Evolutionary conservation across 2,329 filamentous ascomycete species (phyloP).

Genomic region (Hypoxylon sp.): DNA sequence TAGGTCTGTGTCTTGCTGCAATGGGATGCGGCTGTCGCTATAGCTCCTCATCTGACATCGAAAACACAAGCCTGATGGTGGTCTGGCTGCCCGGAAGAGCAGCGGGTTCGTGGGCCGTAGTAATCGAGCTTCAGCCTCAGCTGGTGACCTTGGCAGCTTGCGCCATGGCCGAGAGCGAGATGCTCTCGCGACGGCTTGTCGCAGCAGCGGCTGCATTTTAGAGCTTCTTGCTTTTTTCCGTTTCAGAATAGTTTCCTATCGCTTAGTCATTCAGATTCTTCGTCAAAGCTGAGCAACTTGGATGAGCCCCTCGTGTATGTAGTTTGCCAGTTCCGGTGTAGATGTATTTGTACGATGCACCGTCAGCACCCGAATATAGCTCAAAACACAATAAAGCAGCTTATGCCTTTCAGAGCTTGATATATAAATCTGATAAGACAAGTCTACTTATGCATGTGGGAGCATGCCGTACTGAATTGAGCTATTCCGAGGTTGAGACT

Average conservation of each 20-base stretch:
- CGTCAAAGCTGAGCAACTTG: neutral
- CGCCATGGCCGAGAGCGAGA: constrained; percentile 13
- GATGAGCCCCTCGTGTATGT: neutral
- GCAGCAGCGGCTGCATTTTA: constrained; percentile 23
- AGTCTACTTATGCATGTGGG: neutral
- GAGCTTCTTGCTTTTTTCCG: neutral
- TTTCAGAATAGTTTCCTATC: neutral
- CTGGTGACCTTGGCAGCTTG: neutral
- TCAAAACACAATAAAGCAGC: neutral
- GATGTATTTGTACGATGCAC: neutral
- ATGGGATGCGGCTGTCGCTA: neutral
- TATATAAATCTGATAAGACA: neutral
- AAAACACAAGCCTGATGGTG: neutral
- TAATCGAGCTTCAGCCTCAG: neutral
- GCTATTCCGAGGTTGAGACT: neutral
- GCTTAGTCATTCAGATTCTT: neutral
- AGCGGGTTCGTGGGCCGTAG: neutral
- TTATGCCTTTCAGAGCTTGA: neutral
- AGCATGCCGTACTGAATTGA: neutral
- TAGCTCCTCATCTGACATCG: constrained; percentile 22
- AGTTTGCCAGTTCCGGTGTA: neutral
- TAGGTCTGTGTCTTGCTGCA: neutral
- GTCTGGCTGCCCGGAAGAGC: neutral
- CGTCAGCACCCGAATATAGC: neutral
- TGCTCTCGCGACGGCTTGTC: constrained; percentile 6